Evolutionary conservation across 2,329 filamentous ascomycete genomes (phyloP).

Genomic region (Hawksworthiomyces lignivorus): DNA sequence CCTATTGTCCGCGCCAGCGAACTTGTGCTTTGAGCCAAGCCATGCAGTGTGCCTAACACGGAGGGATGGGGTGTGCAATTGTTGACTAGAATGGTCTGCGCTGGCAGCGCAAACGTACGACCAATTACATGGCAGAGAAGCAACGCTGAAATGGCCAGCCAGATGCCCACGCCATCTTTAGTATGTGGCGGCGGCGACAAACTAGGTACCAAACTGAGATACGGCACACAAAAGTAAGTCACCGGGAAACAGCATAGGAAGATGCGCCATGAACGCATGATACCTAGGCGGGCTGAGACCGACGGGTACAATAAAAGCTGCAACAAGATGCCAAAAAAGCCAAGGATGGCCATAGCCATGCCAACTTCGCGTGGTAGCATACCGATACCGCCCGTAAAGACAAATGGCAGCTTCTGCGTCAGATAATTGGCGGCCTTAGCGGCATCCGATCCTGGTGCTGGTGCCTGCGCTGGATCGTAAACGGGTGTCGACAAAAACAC

Average conservation of each 20-base stretch:
- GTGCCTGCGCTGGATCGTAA: slow-evolving; percentile 33
- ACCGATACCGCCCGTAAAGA: slow-evolving; percentile 70
- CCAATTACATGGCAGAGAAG: slow-evolving; percentile 63
- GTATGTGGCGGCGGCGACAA: slow-evolving; percentile 38
- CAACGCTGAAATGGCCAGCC: slow-evolving; percentile 56
- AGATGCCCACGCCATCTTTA: slow-evolving; percentile 50
- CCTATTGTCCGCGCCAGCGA: slow-evolving; percentile 53
- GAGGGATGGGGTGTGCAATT: slow-evolving; percentile 51
- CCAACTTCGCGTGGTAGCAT: slow-evolving; percentile 64
- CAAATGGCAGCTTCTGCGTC: slow-evolving; percentile 41
- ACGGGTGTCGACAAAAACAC: slow-evolving; percentile 69
- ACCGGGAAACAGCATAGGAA: slow-evolving; percentile 64
- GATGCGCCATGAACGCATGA: slow-evolving; percentile 58
- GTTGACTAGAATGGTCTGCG: slow-evolving; percentile 52
- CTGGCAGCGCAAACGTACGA: slow-evolving; percentile 59
- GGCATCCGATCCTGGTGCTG: slow-evolving; percentile 11
- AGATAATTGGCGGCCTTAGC: slow-evolving; percentile 18
- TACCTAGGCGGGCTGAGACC: slow-evolving; percentile 59
- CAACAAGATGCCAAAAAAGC: slow-evolving; percentile 64
- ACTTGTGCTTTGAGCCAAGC: slow-evolving; percentile 49
- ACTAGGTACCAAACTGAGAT: slow-evolving; percentile 60
- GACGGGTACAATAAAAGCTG: slow-evolving; percentile 66
- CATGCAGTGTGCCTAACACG: slow-evolving; percentile 51
- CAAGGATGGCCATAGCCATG: slow-evolving; percentile 70
- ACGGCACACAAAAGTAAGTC: slow-evolving; percentile 62